These are phyloP conservation scores for Poterioochromonas sp. DNA, from an alignment of 352 stramenopile genomes.

Conservation along the genomic window DNA sequence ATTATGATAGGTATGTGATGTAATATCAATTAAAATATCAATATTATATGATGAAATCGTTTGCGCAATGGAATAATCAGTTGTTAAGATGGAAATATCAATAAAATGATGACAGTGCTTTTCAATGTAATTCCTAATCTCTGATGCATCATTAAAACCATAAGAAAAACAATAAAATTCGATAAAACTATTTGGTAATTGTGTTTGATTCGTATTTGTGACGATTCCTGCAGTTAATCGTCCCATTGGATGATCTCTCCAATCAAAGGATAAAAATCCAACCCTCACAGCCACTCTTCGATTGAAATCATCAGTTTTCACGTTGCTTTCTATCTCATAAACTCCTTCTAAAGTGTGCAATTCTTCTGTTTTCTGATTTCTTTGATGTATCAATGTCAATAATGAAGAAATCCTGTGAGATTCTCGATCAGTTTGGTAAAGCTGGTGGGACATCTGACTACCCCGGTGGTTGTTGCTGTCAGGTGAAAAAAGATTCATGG, in stretches of 20 bases:
- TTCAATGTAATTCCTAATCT: constrained; percentile 55
- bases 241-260: constrained; percentile 63
- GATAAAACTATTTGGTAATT: no score
- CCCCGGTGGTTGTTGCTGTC: neutral
- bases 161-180: constrained; percentile 66
- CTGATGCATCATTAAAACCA: constrained; percentile 59
- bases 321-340: no score
- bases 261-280: constrained; percentile 53
- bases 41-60: constrained; percentile 43
- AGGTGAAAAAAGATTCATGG: neutral
- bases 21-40: constrained; percentile 77
- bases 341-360: no score
- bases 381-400: neutral
- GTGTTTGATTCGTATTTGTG: neutral
- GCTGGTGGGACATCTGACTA: neutral
- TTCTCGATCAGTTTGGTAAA: constrained; percentile 6
- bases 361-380: neutral
- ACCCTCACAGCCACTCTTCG: constrained; percentile 36
- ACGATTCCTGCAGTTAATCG: constrained; percentile 55
- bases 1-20: constrained; percentile 67
- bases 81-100: constrained; percentile 52
- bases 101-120: constrained; percentile 46
- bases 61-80: constrained; percentile 52
- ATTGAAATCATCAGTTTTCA: no score
- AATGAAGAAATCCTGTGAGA: neutral